Evolutionary conservation across 1,139 yeast species (phyloP), one percentile per base, ranked within the genome.

Genomic region (Yamadazyma dendronema): DNA sequence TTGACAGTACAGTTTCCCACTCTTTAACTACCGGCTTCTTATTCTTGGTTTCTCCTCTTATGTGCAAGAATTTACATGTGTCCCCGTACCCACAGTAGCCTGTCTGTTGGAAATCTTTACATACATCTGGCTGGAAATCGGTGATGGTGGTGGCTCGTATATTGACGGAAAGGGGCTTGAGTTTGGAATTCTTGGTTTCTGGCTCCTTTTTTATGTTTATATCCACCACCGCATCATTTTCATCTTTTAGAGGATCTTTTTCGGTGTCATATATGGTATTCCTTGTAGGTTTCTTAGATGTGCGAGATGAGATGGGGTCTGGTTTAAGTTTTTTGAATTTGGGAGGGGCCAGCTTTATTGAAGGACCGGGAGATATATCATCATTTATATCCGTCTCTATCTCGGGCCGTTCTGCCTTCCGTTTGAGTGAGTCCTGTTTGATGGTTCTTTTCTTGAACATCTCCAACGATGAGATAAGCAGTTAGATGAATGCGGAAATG

Each of bases 1-100:
- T 3, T 49, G 51, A n/a, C n/a, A n/a, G n/a, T n/a, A n/a, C n/a
- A n/a, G n/a, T n/a, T 47, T 85, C 83, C 96, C 96, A 88, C 32
- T 87, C 96, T 43, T 72, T 74, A 15, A 72, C 76, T 1, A 81
- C 59, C 41, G 84, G 81, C 76, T 83, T 81, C 16, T 83, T 85
- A 28, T 82, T 82, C 44, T 76, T 79, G 61, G 84, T 85, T 56
- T 89, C 96, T 47, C 87, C 96, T 56, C 98, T 65, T 10, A 86
- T 77, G 56, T 94, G 98, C 22, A 92, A 60, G 58, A 94, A 94
- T 63, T 92, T 94, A 65, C 99, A 94, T n/a, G 95, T 84, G 53
- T 94, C 98, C 7, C 99, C 99, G 56, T 84, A 94, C 4, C 97
- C 97, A 69, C 98, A 94, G 55, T 81, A 90, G 0, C 98, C 98